Conservation (phyloP, 495 filamentous ascomycete genomes). For the Penicillium flavigenum region DNA sequence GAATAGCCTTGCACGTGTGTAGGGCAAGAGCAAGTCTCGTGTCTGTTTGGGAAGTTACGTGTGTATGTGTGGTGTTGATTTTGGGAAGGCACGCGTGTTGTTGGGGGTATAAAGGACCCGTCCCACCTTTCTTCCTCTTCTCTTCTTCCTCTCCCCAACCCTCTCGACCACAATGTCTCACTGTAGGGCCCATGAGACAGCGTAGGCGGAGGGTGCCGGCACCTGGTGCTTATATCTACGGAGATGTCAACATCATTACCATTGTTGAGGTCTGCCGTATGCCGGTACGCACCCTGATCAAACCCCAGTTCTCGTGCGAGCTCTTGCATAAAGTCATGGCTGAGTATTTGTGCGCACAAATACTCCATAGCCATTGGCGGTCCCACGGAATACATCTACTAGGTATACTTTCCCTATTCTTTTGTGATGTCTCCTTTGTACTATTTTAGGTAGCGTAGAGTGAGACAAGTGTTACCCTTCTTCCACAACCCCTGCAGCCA, state of each 20-base stretch:
- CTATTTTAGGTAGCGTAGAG: background rate
- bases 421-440: background rate
- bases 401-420: background rate
- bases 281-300: background rate
- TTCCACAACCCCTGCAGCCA: background rate
- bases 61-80: too few species aligned
- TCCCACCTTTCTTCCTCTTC: too few species aligned
- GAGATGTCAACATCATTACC: background rate
- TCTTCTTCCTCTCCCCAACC: too few species aligned
- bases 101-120: too few species aligned
- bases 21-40: background rate
- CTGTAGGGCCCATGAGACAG: too few species aligned
- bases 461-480: slow-evolving; percentile 2
- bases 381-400: background rate
- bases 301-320: background rate
- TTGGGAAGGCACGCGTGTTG: too few species aligned
- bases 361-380: background rate
- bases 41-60: background rate
- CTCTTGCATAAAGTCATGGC: background rate
- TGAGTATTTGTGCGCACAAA: background rate
- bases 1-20: background rate
- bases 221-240: too few species aligned
- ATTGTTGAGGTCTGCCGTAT: background rate
- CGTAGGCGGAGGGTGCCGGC: too few species aligned
- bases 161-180: too few species aligned